Base-by-base conservation (phyloP, 73 alveolate genomes). In the Tetrahymena malaccensis region DNA sequence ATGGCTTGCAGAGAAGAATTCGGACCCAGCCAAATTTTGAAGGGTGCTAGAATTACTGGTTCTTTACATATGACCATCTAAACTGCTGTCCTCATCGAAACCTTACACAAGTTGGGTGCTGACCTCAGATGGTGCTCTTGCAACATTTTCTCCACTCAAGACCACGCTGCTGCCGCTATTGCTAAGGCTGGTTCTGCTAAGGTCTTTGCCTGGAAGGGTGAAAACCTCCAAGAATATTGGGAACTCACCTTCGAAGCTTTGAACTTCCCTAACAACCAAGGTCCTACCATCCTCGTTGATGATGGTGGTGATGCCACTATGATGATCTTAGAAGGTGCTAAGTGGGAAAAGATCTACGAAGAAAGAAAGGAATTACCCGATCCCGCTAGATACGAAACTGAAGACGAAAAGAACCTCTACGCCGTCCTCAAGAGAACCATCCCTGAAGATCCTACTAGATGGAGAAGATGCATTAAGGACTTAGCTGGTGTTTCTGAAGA, bases 281-380 rank as follows among this genome's bases (percentile, higher is more conserved):
- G 99, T 70, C 99, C 99, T 27, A 98, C 98, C 95, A 94, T 98
- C 95, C 95, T 98, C 38, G 99, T 98, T 93, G 99, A 98, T 96
- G 99, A 98, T 84, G 99, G 99, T 94, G 99, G 99, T 95, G 99
- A 98, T 95, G 99, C 99, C 97, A 98, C 99, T n/a, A 98, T 98
- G 96, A 97, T 98, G 96, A 94, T 98, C 94, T 98, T 98, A 96
- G 98, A 97, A 97, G 99, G 99, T 85, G 98, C 97, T 95, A 97
- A 97, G 98, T 97, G 98, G 98, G 99, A 98, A 96, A 95, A 94
- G 95, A 95, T 40, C 93, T 96, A 94, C 94, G 97, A 96, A 94
- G 98, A 95, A 35, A 93, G 96, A 93, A 93, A 96, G 37, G 97
- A 57, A 84, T 70, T 94, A 44, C 97, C 98, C 70, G 95, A 96